Conservation (phyloP, 768 basidiomycete genomes). For the Tricholoma sp. region DNA sequence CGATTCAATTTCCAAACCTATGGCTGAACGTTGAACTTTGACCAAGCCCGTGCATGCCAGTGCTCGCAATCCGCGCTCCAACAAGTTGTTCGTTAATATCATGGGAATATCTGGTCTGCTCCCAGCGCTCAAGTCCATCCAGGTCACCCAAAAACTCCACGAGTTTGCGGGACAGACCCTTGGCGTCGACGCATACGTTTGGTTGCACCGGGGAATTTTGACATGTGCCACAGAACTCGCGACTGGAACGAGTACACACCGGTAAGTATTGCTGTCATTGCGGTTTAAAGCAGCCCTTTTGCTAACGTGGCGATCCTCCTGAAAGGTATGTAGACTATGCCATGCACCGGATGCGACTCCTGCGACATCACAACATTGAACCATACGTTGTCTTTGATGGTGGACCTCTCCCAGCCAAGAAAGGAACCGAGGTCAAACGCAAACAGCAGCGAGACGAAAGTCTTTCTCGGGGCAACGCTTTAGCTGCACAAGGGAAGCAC, state of each 20-base stretch:
- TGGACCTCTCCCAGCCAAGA: slow-evolving; percentile 92
- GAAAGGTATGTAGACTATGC: slow-evolving; percentile 92
- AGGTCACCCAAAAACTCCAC: slow-evolving; percentile 69
- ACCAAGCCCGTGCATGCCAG: background rate
- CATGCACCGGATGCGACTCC: slow-evolving; percentile 85
- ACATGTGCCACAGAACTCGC: slow-evolving; percentile 89
- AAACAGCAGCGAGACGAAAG: slow-evolving; percentile 73
- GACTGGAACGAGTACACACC: slow-evolving; percentile 75
- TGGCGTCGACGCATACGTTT: slow-evolving; percentile 94
- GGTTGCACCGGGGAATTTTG: slow-evolving; percentile 87
- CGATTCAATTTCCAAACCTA: too few species aligned
- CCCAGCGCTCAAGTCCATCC: slow-evolving; percentile 87
- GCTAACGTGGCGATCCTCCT: background rate
- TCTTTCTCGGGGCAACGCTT: slow-evolving; percentile 63
- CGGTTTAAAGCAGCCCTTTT: background rate
- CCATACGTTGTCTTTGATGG: slow-evolving; percentile 97
- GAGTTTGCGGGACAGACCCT: slow-evolving; percentile 82
- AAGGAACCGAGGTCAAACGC: slow-evolving; percentile 79
- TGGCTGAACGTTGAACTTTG: too few species aligned
- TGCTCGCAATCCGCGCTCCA: background rate
- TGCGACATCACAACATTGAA: slow-evolving; percentile 77
- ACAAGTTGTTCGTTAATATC: background rate
- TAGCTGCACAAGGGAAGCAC: slow-evolving; percentile 74
- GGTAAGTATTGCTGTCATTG: slow-evolving; percentile 46
- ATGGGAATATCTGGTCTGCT: slow-evolving; percentile 95